phyloP scores from a whole-genome alignment of 257 asterid genomes.

The Solanum medicagineum region DNA sequence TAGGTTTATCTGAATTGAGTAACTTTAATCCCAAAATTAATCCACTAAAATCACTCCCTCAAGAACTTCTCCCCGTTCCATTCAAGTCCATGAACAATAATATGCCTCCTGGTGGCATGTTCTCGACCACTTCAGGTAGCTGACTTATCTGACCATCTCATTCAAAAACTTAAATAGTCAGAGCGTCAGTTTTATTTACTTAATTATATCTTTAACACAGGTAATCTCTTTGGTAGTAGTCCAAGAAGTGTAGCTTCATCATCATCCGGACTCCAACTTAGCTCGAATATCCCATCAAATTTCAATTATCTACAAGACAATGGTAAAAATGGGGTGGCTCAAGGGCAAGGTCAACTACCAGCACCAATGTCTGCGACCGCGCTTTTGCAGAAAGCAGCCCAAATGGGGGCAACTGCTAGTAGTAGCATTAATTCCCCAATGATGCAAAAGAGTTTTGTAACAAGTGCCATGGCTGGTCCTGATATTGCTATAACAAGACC shows the following conservation, averaged over 20 bases:
- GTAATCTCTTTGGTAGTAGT: conserved; percentile 41
- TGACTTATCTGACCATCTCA: neutral
- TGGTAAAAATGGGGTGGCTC: conserved; percentile 5
- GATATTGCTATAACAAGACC: conserved; percentile 25
- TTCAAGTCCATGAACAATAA: conserved; percentile 64
- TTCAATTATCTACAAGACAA: conserved; percentile 34
- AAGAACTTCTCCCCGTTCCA: conserved; percentile 47
- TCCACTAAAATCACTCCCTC: conserved; percentile 48
- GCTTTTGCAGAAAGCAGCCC: conserved; percentile 73
- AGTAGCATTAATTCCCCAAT: conserved; percentile 55
- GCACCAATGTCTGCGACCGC: conserved; percentile 87
- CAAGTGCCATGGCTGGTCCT: conserved; percentile 46
- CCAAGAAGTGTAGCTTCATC: conserved; percentile 48
- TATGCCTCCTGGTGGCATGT: conserved; percentile 45
- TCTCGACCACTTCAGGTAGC: conserved; percentile 27
- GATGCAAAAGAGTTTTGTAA: conserved; percentile 62
- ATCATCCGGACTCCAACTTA: conserved; percentile 66
- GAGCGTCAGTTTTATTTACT: neutral
- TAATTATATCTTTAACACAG: neutral
- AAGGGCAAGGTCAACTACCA: conserved; percentile 16
- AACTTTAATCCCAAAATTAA: conserved; percentile 17
- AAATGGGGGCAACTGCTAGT: conserved; percentile 68
- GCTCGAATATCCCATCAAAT: conserved; percentile 47
- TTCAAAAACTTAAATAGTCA: neutral
- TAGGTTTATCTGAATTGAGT: conserved; percentile 44